These are phyloP conservation scores for Chalciporus pseudorubinellus DNA, from an alignment of 768 basidiomycete genomes.

Conservation along the genomic window DNA sequence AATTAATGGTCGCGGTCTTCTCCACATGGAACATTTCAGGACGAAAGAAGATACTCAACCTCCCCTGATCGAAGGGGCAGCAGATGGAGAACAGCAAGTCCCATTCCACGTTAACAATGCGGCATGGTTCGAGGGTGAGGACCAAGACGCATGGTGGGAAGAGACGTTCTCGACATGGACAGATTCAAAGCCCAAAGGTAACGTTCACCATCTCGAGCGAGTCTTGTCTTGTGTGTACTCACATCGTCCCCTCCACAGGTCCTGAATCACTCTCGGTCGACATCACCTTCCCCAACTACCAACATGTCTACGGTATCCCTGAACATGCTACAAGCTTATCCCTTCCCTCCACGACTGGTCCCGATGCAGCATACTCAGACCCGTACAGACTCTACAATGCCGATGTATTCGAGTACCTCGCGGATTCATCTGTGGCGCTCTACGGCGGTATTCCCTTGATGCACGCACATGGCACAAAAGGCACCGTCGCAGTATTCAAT, in stretches of 20 bases:
- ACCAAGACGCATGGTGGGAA: constrained; percentile 85
- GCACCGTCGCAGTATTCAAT: constrained; percentile 90
- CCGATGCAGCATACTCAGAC: constrained; percentile 73
- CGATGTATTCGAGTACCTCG: constrained; percentile 95
- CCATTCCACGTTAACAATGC: constrained; percentile 52
- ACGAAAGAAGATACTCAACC: constrained; percentile 48
- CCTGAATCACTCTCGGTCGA: constrained; percentile 94
- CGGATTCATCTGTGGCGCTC: constrained; percentile 73
- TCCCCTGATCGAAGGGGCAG: constrained; percentile 37
- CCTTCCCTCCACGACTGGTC: constrained; percentile 84
- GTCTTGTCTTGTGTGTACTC: not conserved
- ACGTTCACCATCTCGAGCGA: not conserved
- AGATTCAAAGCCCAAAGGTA: constrained; percentile 95
- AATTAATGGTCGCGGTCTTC: constrained; percentile 86
- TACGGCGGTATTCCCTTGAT: constrained; percentile 92
- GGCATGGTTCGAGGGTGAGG: constrained; percentile 88
- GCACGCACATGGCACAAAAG: constrained; percentile 85
- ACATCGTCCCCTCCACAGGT: constrained; percentile 49
- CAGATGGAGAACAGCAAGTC: constrained; percentile 53
- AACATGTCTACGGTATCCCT: constrained; percentile 92
- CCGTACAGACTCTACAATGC: constrained; percentile 94
- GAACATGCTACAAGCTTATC: constrained; percentile 91
- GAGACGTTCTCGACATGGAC: constrained; percentile 86
- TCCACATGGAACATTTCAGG: constrained; percentile 99
- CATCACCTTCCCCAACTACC: constrained; percentile 88